Base-by-base conservation (phyloP, 2,329 filamentous ascomycete species). In the Zymoseptoria passerinii region DNA sequence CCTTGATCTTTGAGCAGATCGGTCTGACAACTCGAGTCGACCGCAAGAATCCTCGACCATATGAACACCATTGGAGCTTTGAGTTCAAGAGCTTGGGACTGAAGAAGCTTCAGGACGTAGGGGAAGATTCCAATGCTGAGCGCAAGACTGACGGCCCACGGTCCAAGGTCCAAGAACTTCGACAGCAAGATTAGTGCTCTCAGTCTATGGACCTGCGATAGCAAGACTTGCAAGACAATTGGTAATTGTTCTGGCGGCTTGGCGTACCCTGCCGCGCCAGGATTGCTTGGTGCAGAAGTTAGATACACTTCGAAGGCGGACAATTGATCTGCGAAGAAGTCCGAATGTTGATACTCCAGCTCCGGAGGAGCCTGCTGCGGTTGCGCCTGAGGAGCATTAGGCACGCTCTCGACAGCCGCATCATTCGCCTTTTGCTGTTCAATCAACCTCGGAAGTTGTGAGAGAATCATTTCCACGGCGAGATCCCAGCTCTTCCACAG, bases 11-110 rank as follows among this genome's bases (percentile, higher is more conserved):
- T 97, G 66, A 97, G 84, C 10, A 99, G 79, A 72, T 99, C 94
- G 62, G 87, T 86, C 73, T 99, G 94, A 69, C 94, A 96, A 1
- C 89, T 90, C 60, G 94, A 86, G 70, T 99, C 94, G 5, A 99
- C 94, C 7, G 94, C 94, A 63, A 99, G 83, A 50, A 99, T 90
- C 53, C 94, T 84, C 5, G 94, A 92, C 94, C 94, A 99, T 63
- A 99, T 99, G 73, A 97, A 99, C 4, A 99, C 92, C 94, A 99
- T 97, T 60, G 97, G 92, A 0, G 94, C 92, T 70, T 97, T 97
- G 61, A 99, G 77, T 73, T 99, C 94, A 52, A 90, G 83, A 0
- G 94, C 94, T 52, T 95, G 92, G 4, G 94, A 97, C 72, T 99
- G 94, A 18, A 99, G 78, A 27, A 99, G 80, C 75, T 99, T 99